These are phyloP conservation scores for Isoetes engelmannii DNA, from an alignment of 83 land plant species.

Conservation along the genomic window DNA sequence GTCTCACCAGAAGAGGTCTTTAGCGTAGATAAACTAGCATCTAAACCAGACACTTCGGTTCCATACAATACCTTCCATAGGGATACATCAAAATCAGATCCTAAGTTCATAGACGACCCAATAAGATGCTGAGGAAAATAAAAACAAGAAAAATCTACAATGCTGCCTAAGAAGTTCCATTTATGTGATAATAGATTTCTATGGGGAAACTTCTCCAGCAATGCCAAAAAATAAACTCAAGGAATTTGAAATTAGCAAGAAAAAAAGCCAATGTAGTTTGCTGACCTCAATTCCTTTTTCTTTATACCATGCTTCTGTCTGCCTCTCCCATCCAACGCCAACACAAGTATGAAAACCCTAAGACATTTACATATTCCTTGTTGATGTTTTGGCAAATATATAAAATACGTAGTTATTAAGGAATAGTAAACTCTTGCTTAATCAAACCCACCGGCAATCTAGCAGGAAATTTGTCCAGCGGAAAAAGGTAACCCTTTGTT, in stretches of 20 bases:
- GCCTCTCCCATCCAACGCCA: conserved; percentile 77
- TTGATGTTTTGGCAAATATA: not conserved
- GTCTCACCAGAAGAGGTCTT: conserved; percentile 54
- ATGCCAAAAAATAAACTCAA: not conserved
- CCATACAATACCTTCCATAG: conserved; percentile 51
- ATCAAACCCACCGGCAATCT: conserved; percentile 59
- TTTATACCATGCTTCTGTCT: conserved; percentile 77
- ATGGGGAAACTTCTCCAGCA: too few species aligned
- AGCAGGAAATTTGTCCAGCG: conserved; percentile 76
- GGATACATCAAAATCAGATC: not conserved
- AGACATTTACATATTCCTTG: not conserved
- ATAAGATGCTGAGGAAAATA: not conserved
- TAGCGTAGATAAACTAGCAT: conserved; percentile 43
- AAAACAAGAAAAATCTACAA: conserved; percentile 8
- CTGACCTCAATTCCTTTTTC: conserved; percentile 81
- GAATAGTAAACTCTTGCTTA: not conserved
- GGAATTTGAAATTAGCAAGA: not conserved
- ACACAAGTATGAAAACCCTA: conserved; percentile 94
- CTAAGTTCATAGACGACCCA: too few species aligned
- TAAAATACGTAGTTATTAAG: not conserved
- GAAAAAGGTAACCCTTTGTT: conserved; percentile 76
- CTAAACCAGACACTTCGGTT: conserved; percentile 52
- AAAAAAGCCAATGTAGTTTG: not conserved
- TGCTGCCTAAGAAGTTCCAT: too few species aligned
- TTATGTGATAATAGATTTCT: too few species aligned